Base-by-base conservation (phyloP, 331 rosid species). In the Cydonia oblonga region DNA sequence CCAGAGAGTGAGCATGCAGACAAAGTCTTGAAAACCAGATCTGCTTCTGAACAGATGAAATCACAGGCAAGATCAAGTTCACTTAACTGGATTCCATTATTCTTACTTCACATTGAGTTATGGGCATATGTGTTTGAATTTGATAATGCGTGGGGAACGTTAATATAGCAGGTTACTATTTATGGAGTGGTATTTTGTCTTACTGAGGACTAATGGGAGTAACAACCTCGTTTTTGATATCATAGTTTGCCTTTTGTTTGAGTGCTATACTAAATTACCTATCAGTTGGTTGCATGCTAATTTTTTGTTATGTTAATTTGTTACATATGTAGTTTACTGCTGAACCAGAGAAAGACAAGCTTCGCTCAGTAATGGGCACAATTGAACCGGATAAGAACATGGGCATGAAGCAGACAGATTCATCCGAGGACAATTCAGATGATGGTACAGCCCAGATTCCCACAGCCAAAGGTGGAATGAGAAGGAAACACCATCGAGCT, bases 401-500 rank as follows among this genome's bases (percentile, higher is more conserved):
- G 42, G 82, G 78, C 75, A 73, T 65, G 22, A 85, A 83, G 79
- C 75, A 42, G 72, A 72, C 81, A 29, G 88, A 83, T 75, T 83
- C 86, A 32, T 68, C 85, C 4, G 81, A 78, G 60, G 82, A 81
- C 73, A 59, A 76, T 25, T 84, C 86, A 46, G 91, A 91, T 78
- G 87, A 84, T 69, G 76, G 76, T 30, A 24, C 77, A 13, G 85
- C 68, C 46, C 81, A 85, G 8, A 84, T 88, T 77, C 89, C 85
- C 42, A 86, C 97, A 6, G 71, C 90, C 9, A 95, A 95, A 86
- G 96, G 97, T 58, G 96, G 99, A 53, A 80, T 88, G 84, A 85
- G 99, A 82, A 85, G 99, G 82, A 95, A 95, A 64, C 99, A 95
- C 75, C 97, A 95, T 74, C 88, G 99, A 28, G 96, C 96, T 38